Evolutionary conservation across 2,329 filamentous ascomycete species (phyloP).

Genomic region (Aspergillus japonicus): DNA sequence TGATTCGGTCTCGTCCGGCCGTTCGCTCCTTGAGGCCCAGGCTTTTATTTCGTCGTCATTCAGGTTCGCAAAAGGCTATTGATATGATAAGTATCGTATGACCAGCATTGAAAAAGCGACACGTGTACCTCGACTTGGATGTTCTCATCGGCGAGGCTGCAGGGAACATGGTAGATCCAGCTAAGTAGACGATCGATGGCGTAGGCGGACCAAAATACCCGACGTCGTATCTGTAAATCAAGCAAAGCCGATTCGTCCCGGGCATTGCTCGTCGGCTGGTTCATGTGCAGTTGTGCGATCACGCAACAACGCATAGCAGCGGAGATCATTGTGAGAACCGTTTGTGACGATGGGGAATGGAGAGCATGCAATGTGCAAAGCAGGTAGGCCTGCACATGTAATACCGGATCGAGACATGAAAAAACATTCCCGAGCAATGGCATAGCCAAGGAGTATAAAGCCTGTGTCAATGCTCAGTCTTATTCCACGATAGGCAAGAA

Average conservation of each 20-base stretch:
- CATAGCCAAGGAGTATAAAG: neutral
- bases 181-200: slow-evolving; percentile 6
- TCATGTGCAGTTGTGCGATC: slow-evolving; percentile 1
- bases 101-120: neutral
- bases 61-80: slow-evolving; percentile 3
- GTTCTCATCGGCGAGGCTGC: neutral
- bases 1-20: neutral
- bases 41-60: slow-evolving; percentile 3
- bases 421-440: neutral
- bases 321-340: slow-evolving; percentile 3
- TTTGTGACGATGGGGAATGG: slow-evolving; percentile 3
- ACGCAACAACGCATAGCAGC: slow-evolving; percentile 6
- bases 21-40: neutral
- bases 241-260: neutral
- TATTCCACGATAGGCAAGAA: no score
- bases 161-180: slow-evolving; percentile 6
- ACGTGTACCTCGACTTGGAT: slow-evolving; percentile 1
- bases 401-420: slow-evolving; percentile 1
- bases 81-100: neutral
- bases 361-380: slow-evolving; percentile 7
- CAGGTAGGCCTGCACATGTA: slow-evolving; percentile 3
- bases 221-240: slow-evolving; percentile 1
- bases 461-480: neutral
- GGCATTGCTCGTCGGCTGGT: neutral
- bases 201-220: slow-evolving; percentile 5